These are phyloP conservation scores for Aethionema arabicum DNA, from an alignment of 345 rosid species.

Conservation along the genomic window DNA sequence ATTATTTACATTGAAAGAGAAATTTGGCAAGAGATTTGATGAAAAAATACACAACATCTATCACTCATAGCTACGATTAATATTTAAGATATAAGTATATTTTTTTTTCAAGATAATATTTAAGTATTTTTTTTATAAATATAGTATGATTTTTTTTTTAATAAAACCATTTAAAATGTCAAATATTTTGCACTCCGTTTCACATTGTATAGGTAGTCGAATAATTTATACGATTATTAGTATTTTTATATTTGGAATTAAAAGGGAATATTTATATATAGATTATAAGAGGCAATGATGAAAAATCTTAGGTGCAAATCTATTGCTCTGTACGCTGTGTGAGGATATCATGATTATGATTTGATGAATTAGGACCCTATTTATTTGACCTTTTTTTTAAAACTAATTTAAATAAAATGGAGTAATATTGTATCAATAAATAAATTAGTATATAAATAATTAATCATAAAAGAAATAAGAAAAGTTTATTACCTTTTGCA, in stretches of 20 bases:
- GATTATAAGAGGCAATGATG: constrained; percentile 71
- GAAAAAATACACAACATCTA: constrained; percentile 31
- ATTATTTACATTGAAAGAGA: constrained; percentile 19
- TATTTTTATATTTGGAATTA: constrained; percentile 39
- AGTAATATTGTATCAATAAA: background rate
- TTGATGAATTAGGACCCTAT: constrained; percentile 60
- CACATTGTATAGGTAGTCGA: constrained; percentile 9
- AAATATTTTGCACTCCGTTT: too few species aligned
- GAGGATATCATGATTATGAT: constrained; percentile 79
- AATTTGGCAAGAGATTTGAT: constrained; percentile 36
- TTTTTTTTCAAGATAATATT: too few species aligned
- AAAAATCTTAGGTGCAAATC: constrained; percentile 89
- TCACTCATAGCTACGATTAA: constrained; percentile 31
- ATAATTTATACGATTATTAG: constrained; percentile 9
- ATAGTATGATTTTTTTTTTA: constrained; percentile 18
- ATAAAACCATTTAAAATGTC: too few species aligned
- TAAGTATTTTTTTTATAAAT: constrained; percentile 12
- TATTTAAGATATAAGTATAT: too few species aligned
- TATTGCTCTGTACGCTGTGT: constrained; percentile 50
- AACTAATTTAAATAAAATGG: background rate
- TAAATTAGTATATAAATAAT: background rate
- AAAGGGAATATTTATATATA: constrained; percentile 33
- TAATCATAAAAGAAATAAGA: constrained; percentile 31
- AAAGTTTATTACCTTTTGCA: constrained; percentile 47
- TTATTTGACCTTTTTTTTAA: constrained; percentile 44